Conservation (phyloP, 441 rosid genomes). For the Brassica balearica region DNA sequence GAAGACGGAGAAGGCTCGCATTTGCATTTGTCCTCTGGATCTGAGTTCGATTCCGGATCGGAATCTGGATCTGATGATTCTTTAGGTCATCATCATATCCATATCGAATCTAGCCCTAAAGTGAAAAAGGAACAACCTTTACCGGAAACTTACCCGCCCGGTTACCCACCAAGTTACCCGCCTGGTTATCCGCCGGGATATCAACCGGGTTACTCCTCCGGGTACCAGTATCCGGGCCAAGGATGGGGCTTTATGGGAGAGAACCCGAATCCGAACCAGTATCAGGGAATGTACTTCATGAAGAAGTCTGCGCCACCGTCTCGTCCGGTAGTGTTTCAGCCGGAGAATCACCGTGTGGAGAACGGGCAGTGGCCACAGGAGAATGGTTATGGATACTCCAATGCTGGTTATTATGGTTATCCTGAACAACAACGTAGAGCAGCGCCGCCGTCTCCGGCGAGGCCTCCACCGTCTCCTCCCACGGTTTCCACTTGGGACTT, state of each 20-base stretch:
- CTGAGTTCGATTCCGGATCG: conserved; percentile 59
- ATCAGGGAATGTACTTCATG: conserved; percentile 68
- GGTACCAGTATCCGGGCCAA: conserved; percentile 47
- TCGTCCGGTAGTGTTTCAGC: conserved; percentile 72
- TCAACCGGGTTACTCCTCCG: conserved; percentile 40
- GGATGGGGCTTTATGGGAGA: conserved; percentile 50
- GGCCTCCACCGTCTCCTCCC: conserved; percentile 90
- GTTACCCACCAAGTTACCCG: conserved; percentile 28
- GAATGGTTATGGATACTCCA: conserved; percentile 53
- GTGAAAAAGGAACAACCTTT: conserved; percentile 24
- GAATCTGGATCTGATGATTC: conserved; percentile 48
- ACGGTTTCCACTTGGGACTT: conserved; percentile 82
- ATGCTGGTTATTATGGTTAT: conserved; percentile 67
- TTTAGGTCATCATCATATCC: conserved; percentile 57
- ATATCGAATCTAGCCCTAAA: conserved; percentile 46
- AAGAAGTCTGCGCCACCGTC: conserved; percentile 72
- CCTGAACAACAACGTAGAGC: conserved; percentile 40
- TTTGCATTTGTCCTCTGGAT: conserved; percentile 69
- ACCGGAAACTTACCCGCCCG: conserved; percentile 33
- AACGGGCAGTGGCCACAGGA: conserved; percentile 38
- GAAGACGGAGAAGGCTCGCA: conserved; percentile 56
- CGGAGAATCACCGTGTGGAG: conserved; percentile 51
- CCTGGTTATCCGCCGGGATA: conserved; percentile 21
- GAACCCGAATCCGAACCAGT: conserved; percentile 32
- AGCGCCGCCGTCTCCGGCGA: conserved; percentile 49